Evolutionary conservation across 805 yeast genomes (phyloP), one percentile per base, ranked within the genome.

Genomic region (Metschnikowia reukaufii): DNA sequence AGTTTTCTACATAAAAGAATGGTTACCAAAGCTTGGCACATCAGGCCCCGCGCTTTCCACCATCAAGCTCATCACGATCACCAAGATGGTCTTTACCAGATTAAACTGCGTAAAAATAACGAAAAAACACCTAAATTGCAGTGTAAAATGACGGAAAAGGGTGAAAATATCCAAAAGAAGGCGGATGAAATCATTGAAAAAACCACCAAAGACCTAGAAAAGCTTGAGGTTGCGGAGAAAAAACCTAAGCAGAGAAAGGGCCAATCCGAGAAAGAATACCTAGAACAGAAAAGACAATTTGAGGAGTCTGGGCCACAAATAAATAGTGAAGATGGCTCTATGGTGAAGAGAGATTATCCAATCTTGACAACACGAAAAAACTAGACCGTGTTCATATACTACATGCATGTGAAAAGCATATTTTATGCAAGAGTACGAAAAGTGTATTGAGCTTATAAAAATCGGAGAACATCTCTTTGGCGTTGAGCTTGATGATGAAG

Each of bases 211-310:
- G 31, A 36, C n/a, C 48, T 45, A 20, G 12, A 30, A 17, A 16
- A 36, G 37, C 44, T 45, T 23, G 30, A 34, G 12, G 36, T 39
- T 5, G 13, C 8, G 31, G 48, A 39, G 29, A 44, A 39, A 35
- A 53, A 53, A 20, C 49, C 52, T 21, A 56, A 55, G 39, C 54
- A 50, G 37, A 75, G 96, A 35, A 88, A 86, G 56, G 83, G 82
- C 0, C 97, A 89, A 60, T 59, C 84, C 0, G 82, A 80, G 35
- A 91, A 83, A 44, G 86, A 79, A 47, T 89, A 67, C 53, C 65
- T 60, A 29, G 58, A 49, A 7, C 92, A 89, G 62, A 67, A 69
- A 50, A 51, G 52, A 2, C 77, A 74, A 56, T 88, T 81, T 58
- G 65, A 64, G 51, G 39, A 55, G 0, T 60, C 68, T 0, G 95